Percentiles rank a stretch among this genome's conserved stretches.
These are phyloP conservation scores for Melampsora americana DNA, from an alignment of 1,284 basidiomycete species.

Conservation along the genomic window DNA sequence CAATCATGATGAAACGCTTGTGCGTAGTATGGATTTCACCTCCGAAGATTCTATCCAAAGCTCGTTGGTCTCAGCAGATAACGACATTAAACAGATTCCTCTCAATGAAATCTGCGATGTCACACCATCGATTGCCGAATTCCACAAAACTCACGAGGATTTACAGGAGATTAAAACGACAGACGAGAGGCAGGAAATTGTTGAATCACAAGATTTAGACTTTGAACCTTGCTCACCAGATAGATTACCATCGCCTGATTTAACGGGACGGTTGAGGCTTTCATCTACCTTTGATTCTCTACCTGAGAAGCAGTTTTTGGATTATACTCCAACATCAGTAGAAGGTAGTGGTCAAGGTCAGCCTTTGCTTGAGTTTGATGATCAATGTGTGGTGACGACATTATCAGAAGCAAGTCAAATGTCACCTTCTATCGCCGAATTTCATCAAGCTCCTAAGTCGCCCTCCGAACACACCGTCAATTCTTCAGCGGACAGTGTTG, in stretches of 20 bases:
- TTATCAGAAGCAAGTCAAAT: slow-evolving; percentile 15
- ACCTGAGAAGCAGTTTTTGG: slow-evolving; percentile 24
- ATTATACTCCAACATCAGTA: slow-evolving; percentile 17
- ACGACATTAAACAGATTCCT: background rate
- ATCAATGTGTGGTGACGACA: slow-evolving; percentile 8
- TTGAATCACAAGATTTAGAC: slow-evolving; percentile 15
- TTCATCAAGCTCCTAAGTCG: background rate
- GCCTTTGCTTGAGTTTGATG: slow-evolving; percentile 18
- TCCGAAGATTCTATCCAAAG: no score
- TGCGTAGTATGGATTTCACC: background rate
- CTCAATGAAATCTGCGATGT: background rate
- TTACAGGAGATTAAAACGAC: background rate
- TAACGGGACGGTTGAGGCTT: slow-evolving; percentile 23
- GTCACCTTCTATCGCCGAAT: slow-evolving; percentile 5
- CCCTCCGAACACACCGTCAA: no score
- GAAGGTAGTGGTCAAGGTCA: slow-evolving; percentile 3
- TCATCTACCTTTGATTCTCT: slow-evolving; percentile 2
- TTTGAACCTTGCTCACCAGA: slow-evolving; percentile 26
- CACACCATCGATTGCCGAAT: background rate
- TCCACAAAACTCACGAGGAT: background rate
- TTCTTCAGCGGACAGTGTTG: no score
- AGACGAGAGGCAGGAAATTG: background rate
- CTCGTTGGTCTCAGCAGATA: background rate
- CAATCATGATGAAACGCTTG: background rate
- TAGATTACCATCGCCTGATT: slow-evolving; percentile 22